Conservation (phyloP, 768 basidiomycete genomes). For the Leccinum sublutescens region DNA sequence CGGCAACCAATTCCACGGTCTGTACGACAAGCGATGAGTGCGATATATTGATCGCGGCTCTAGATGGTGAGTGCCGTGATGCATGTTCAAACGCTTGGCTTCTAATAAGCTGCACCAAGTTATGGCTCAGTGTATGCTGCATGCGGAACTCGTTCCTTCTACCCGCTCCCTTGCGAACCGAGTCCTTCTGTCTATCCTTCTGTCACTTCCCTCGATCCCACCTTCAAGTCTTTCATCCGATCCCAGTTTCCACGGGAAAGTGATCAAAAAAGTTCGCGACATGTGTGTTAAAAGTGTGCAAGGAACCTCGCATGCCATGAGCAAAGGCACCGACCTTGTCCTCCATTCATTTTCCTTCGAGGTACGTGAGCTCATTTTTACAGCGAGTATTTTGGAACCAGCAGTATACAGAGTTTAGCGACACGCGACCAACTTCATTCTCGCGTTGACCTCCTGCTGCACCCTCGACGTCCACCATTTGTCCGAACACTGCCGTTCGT, state of each 20-base stretch:
- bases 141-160: conserved; percentile 49
- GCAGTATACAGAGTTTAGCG: conserved; percentile 15
- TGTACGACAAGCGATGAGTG: conserved; percentile 53
- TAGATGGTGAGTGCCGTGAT: conserved; percentile 51
- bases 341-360: conserved; percentile 38
- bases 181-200: conserved; percentile 53
- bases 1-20: conserved; percentile 42
- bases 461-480: conserved; percentile 77
- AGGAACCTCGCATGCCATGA: conserved; percentile 58
- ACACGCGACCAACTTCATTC: conserved; percentile 27
- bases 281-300: conserved; percentile 49
- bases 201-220: conserved; percentile 56
- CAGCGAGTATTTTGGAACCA: background rate
- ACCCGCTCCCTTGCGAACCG: conserved; percentile 60
- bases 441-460: conserved; percentile 62
- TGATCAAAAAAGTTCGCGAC: conserved; percentile 47
- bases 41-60: conserved; percentile 47
- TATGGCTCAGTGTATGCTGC: conserved; percentile 45
- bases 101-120: conserved; percentile 40
- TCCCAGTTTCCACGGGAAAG: conserved; percentile 42
- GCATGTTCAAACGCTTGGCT: background rate
- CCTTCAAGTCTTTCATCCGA: conserved; percentile 56
- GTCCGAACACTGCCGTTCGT: conserved; percentile 64
- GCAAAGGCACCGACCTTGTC: conserved; percentile 59
- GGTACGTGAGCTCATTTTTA: conserved; percentile 26